Conservation (phyloP, 257 asterid genomes). For the Solanum rostratum region DNA sequence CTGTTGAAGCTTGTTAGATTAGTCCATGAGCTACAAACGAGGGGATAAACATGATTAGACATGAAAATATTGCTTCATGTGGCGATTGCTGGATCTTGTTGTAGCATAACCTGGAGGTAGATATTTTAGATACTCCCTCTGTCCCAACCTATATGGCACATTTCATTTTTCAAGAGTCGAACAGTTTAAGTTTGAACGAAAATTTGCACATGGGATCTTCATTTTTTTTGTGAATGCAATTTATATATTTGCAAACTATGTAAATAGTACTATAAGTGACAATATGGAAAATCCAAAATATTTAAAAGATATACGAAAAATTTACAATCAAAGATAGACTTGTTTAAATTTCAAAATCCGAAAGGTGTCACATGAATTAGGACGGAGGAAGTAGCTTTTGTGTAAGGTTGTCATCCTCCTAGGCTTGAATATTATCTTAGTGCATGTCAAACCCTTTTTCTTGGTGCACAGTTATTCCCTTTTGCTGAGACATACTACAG, state of each 20-base stretch:
- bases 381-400: neutral
- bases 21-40: neutral
- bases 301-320: no score
- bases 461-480: slow-evolving; percentile 56
- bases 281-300: no score
- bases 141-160: no score
- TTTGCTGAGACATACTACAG: slow-evolving; percentile 89
- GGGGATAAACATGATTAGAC: neutral
- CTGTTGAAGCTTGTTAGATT: neutral
- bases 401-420: neutral
- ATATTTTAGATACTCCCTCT: neutral
- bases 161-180: no score
- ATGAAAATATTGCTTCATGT: neutral
- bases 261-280: no score
- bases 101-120: neutral
- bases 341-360: no score
- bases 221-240: no score
- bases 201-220: no score
- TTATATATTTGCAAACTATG: no score
- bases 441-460: neutral
- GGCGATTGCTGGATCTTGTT: neutral
- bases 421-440: neutral
- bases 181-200: no score
- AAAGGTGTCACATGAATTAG: no score
- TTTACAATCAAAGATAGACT: no score